Percentiles rank a stretch among this genome's conserved stretches.
These are phyloP conservation scores for Fusarium nelsonii DNA, from an alignment of 2,329 filamentous ascomycete species.

Conservation along the genomic window DNA sequence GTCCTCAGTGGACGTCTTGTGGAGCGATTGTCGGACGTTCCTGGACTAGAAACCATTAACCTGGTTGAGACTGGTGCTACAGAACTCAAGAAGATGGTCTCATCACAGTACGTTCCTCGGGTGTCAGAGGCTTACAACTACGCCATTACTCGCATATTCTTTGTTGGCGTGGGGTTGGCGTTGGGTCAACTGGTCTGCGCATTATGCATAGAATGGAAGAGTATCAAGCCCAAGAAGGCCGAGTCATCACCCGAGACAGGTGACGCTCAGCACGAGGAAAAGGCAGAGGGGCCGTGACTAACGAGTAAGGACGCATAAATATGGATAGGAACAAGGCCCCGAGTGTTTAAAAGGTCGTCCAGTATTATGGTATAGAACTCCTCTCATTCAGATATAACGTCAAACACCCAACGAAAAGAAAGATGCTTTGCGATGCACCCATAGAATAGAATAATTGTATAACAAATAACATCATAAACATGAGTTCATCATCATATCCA, in stretches of 20 bases:
- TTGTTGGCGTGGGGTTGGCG: constrained; percentile 69
- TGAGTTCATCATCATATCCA: background rate
- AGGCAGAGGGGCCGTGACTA: constrained; percentile 33
- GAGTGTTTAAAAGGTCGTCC: background rate
- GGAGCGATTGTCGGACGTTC: constrained; percentile 54
- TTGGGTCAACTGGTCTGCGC: constrained; percentile 68
- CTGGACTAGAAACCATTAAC: constrained; percentile 56
- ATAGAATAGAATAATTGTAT: constrained; percentile 10
- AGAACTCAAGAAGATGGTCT: constrained; percentile 67
- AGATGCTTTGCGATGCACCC: background rate
- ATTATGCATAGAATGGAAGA: constrained; percentile 74
- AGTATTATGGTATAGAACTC: background rate
- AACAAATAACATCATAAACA: background rate
- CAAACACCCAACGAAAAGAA: background rate
- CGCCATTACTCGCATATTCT: constrained; percentile 72
- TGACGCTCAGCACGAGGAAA: constrained; percentile 10
- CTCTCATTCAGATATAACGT: constrained; percentile 1
- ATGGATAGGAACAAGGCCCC: background rate
- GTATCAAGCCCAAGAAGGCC: constrained; percentile 68
- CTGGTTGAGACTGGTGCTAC: constrained; percentile 69
- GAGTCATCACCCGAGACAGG: constrained; percentile 27
- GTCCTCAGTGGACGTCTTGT: constrained; percentile 63
- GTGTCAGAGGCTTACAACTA: constrained; percentile 75
- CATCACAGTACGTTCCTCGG: constrained; percentile 59
- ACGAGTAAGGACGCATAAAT: background rate